Evolutionary conservation across 768 basidiomycete genomes (phyloP).

Genomic region (Lentinula aciculospora): DNA sequence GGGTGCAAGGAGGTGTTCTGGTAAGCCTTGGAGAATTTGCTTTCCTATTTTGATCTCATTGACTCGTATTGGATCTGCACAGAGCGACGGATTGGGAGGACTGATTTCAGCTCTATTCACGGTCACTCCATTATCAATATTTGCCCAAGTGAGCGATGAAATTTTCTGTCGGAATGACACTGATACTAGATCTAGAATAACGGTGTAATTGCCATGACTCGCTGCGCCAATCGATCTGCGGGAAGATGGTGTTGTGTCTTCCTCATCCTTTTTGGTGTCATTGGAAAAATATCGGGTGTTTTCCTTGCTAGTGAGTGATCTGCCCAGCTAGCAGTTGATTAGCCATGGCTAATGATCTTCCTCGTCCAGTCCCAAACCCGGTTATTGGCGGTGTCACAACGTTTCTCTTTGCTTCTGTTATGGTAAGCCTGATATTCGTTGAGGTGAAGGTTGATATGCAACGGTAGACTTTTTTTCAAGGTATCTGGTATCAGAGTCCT

Average conservation of each 20-base stretch:
- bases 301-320: slow-evolving; percentile 53
- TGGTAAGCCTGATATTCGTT: slow-evolving; percentile 21
- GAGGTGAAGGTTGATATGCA: background rate
- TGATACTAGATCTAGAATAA: slow-evolving; percentile 45
- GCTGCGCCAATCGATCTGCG: slow-evolving; percentile 75
- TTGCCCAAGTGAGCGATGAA: slow-evolving; percentile 47
- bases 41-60: background rate
- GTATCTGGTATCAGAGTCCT: slow-evolving; percentile 66
- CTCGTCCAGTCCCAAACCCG: slow-evolving; percentile 51
- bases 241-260: slow-evolving; percentile 78
- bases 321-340: background rate
- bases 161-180: background rate
- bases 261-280: slow-evolving; percentile 72
- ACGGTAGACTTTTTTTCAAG: background rate
- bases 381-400: slow-evolving; percentile 85
- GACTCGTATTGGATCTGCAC: no score
- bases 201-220: slow-evolving; percentile 78
- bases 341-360: background rate
- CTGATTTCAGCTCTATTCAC: slow-evolving; percentile 79
- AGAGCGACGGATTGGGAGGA: slow-evolving; percentile 79
- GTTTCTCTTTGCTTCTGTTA: slow-evolving; percentile 77
- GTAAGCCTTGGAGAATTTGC: slow-evolving; percentile 26
- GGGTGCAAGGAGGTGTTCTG: slow-evolving; percentile 80
- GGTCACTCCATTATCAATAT: slow-evolving; percentile 73
- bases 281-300: slow-evolving; percentile 80